Conservation (phyloP, 2,329 filamentous ascomycete genomes). For the Neofusicoccum umdonicola region DNA sequence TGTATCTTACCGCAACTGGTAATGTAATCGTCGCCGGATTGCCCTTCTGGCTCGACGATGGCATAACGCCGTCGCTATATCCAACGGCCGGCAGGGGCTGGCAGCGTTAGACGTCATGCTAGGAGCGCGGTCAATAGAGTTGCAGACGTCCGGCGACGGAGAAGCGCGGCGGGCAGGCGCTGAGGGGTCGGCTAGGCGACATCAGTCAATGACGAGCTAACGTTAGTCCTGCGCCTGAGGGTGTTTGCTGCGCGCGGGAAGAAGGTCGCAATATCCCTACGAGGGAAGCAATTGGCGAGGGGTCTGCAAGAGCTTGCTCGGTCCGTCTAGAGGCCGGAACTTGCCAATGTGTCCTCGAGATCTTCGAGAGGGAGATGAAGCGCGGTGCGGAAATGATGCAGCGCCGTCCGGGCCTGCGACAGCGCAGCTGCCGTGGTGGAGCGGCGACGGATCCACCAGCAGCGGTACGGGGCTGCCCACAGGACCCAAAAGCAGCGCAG, state of each 20-base stretch:
- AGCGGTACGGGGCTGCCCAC: background rate
- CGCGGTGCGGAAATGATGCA: constrained; percentile 6
- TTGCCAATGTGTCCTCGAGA: constrained; percentile 1
- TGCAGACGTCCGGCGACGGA: background rate
- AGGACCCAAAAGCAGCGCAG: background rate
- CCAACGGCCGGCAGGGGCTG: background rate
- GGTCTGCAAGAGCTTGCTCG: background rate
- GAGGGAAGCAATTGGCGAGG: background rate
- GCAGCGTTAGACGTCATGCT: background rate
- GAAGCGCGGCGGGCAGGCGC: background rate
- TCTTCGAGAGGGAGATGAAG: constrained; percentile 6
- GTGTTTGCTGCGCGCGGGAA: background rate
- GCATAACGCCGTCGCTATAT: background rate
- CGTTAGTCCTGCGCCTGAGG: background rate
- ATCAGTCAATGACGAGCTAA: background rate
- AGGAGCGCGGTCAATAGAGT: background rate
- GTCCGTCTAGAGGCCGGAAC: background rate
- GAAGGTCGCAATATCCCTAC: background rate
- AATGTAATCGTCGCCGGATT: constrained; percentile 6
- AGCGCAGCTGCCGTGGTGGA: background rate
- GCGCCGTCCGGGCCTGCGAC: background rate
- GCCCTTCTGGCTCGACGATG: background rate
- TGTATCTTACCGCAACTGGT: constrained; percentile 10
- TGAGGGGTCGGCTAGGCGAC: background rate
- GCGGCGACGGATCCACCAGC: background rate